A percentile compares a stretch with the other conserved stretches of the same genome.
These are phyloP conservation scores for Hericium coralloides DNA, from an alignment of 768 basidiomycete species.

Conservation along the genomic window DNA sequence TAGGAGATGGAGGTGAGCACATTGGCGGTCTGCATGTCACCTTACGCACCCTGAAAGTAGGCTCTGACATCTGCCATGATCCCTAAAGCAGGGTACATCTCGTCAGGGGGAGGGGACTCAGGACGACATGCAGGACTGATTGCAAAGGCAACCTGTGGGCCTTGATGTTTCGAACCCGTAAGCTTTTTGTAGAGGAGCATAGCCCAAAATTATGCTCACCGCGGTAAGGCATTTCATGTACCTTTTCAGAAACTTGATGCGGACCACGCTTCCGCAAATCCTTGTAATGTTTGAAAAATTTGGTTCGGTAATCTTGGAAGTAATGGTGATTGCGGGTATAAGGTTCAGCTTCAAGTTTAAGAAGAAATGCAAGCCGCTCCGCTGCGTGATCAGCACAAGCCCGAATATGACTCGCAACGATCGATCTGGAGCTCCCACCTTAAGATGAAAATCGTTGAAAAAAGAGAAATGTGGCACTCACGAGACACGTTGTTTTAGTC, in stretches of 20 bases:
- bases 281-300: slow-evolving; percentile 43
- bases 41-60: slow-evolving; percentile 55
- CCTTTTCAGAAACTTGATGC: too few species aligned
- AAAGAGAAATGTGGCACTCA: slow-evolving; percentile 18
- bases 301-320: slow-evolving; percentile 25
- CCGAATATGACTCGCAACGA: slow-evolving; percentile 43
- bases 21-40: not conserved
- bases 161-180: not conserved
- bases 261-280: slow-evolving; percentile 13
- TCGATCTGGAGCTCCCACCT: slow-evolving; percentile 25
- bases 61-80: slow-evolving; percentile 67
- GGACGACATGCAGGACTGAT: slow-evolving; percentile 19
- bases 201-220: not conserved
- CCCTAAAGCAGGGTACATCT: slow-evolving; percentile 41
- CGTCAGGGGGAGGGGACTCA: slow-evolving; percentile 32
- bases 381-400: slow-evolving; percentile 23
- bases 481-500: slow-evolving; percentile 40
- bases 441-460: not conserved
- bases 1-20: slow-evolving; percentile 1
- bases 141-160: not conserved
- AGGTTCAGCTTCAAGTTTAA: slow-evolving; percentile 4
- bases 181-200: not conserved
- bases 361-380: not conserved
- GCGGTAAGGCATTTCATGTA: not conserved
- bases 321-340: slow-evolving; percentile 16